Evolutionary conservation across 805 yeast species (phyloP).

Genomic region (Brettanomyces naardenensis): DNA sequence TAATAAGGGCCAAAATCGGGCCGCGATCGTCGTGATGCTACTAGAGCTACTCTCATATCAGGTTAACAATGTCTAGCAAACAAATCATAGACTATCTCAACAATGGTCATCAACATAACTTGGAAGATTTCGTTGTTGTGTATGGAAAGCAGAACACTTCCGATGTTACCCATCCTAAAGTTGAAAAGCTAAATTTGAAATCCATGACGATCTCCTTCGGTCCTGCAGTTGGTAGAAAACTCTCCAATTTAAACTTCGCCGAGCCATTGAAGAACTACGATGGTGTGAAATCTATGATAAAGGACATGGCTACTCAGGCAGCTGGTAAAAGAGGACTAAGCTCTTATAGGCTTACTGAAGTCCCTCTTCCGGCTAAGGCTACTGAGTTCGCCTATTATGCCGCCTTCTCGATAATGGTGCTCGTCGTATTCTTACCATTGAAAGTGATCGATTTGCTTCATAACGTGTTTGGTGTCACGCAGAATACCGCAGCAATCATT

Average conservation of each 20-base stretch:
- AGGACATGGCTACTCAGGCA: constrained; percentile 68
- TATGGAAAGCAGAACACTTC: constrained; percentile 31
- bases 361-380: constrained; percentile 28
- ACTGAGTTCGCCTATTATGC: constrained; percentile 28
- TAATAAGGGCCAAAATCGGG: too few species aligned
- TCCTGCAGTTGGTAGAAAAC: constrained; percentile 12
- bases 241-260: constrained; percentile 33
- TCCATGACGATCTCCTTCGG: constrained; percentile 33
- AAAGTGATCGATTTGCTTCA: constrained; percentile 3
- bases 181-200: constrained; percentile 39
- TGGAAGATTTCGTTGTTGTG: constrained; percentile 63
- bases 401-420: constrained; percentile 3
- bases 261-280: constrained; percentile 37
- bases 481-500: constrained; percentile 4
- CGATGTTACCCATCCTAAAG: constrained; percentile 27
- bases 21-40: too few species aligned
- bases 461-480: constrained; percentile 6
- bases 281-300: constrained; percentile 49
- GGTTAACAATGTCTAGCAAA: constrained; percentile 3
- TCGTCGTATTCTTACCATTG: constrained; percentile 8
- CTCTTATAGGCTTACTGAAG: constrained; percentile 25
- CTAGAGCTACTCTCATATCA: neutral
- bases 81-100: constrained; percentile 77
- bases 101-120: constrained; percentile 60
- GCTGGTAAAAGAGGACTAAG: constrained; percentile 58